Conservation (phyloP, 176 grass and related monocot species). For the Raddia distichophylla region DNA sequence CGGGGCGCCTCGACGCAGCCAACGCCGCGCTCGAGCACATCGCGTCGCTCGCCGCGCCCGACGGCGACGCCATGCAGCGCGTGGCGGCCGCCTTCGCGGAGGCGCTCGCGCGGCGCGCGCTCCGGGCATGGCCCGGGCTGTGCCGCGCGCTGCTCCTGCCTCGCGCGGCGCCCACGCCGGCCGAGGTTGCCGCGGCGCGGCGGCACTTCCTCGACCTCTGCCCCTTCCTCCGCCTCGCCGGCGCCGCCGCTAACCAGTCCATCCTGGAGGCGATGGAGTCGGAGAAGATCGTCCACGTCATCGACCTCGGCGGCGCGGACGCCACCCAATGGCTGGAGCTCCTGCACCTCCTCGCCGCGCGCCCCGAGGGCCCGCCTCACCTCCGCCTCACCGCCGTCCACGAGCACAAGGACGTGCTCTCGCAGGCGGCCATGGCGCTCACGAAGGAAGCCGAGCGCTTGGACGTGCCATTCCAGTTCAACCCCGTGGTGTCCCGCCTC, state of each 20-base stretch:
- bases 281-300: slow-evolving; percentile 84
- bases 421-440: slow-evolving; percentile 60
- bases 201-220: slow-evolving; percentile 87
- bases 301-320: slow-evolving; percentile 78
- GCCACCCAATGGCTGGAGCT: slow-evolving; percentile 77
- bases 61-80: slow-evolving; percentile 97
- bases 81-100: slow-evolving; percentile 67
- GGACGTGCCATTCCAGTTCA: slow-evolving; percentile 95
- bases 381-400: slow-evolving; percentile 75
- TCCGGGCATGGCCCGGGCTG: slow-evolving; percentile 70
- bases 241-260: slow-evolving; percentile 69
- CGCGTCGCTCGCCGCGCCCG: slow-evolving; percentile 58
- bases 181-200: slow-evolving; percentile 45
- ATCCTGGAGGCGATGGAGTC: slow-evolving; percentile 87
- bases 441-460: slow-evolving; percentile 84
- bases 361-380: slow-evolving; percentile 82
- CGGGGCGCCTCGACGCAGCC: slow-evolving; percentile 62
- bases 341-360: slow-evolving; percentile 65
- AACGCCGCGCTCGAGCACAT: slow-evolving; percentile 79
- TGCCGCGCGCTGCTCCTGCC: slow-evolving; percentile 58
- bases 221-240: slow-evolving; percentile 80
- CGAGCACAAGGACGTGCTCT: slow-evolving; percentile 58
- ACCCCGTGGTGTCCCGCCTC: slow-evolving; percentile 54
- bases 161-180: slow-evolving; percentile 1
- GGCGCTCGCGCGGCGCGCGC: slow-evolving; percentile 75